phyloP scores from a whole-genome alignment of 1,284 basidiomycete genomes.

The Ganoderma sinense region DNA sequence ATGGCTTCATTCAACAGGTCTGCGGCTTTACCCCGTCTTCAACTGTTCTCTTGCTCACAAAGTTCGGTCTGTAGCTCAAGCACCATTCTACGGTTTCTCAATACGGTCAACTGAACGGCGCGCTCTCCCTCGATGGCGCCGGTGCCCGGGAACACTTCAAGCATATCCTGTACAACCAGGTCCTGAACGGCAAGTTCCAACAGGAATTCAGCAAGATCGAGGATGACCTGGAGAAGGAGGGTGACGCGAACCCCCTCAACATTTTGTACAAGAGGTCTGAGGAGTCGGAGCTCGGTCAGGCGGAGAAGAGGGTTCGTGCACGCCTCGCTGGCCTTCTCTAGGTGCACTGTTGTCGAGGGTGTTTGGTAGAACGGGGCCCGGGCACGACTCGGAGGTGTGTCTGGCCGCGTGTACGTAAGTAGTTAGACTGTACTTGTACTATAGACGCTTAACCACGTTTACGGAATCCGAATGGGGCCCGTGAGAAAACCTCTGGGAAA shows the following conservation, averaged over 20 bases:
- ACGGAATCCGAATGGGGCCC: background rate
- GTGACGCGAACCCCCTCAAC: conserved; percentile 62
- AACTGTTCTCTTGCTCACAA: background rate
- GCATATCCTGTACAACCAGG: conserved; percentile 64
- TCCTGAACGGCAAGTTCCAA: conserved; percentile 68
- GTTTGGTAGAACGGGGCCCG: conserved; percentile 3
- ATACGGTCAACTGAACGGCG: conserved; percentile 66
- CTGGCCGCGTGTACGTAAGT: too few relatives aligned
- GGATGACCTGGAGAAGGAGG: conserved; percentile 65
- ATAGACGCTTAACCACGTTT: background rate
- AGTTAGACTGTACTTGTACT: conserved; percentile 16
- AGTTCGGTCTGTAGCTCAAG: conserved; percentile 52
- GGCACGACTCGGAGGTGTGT: too few relatives aligned
- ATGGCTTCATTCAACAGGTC: conserved; percentile 67
- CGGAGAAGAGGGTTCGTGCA: conserved; percentile 64
- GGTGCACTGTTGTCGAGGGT: background rate
- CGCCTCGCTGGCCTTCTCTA: conserved; percentile 54
- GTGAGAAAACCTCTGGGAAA: conserved; percentile 14
- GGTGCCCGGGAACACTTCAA: conserved; percentile 59
- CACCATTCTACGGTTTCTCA: conserved; percentile 70
- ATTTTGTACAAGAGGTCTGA: conserved; percentile 59
- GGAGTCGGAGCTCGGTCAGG: conserved; percentile 60
- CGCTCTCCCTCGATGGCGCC: conserved; percentile 61
- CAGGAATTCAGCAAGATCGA: conserved; percentile 63
- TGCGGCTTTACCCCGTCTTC: background rate